These are phyloP conservation scores for Dipodascus albidus DNA, from an alignment of 805 yeast genomes.

Conservation along the genomic window DNA sequence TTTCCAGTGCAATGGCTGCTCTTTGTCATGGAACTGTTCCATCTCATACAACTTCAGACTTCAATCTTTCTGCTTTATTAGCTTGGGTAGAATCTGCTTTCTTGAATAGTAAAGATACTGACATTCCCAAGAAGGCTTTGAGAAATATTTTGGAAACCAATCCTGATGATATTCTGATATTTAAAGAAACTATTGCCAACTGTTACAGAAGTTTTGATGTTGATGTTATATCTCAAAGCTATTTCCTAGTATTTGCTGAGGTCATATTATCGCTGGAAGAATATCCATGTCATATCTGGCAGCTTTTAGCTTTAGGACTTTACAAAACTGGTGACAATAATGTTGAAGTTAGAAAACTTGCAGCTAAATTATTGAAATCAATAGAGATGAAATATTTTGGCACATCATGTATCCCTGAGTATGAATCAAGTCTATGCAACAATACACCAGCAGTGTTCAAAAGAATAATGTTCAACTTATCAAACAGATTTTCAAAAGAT, in stretches of 20 bases:
- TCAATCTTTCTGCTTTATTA: slow-evolving; percentile 57
- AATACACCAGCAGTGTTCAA: slow-evolving; percentile 76
- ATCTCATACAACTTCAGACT: slow-evolving; percentile 24
- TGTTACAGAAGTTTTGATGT: slow-evolving; percentile 43
- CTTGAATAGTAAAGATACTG: slow-evolving; percentile 40
- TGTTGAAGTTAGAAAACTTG: slow-evolving; percentile 54
- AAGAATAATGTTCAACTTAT: slow-evolving; percentile 69
- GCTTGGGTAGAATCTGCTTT: slow-evolving; percentile 68
- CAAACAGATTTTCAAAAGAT: slow-evolving; percentile 53
- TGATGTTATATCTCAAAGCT: slow-evolving; percentile 48
- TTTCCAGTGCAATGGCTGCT: slow-evolving; percentile 76
- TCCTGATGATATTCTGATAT: slow-evolving; percentile 38
- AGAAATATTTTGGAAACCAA: slow-evolving; percentile 55
- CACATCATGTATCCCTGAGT: slow-evolving; percentile 42
- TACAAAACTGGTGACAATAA: slow-evolving; percentile 71
- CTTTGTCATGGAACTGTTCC: slow-evolving; percentile 67
- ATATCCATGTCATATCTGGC: slow-evolving; percentile 44
- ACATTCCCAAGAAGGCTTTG: slow-evolving; percentile 61
- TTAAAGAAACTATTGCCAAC: slow-evolving; percentile 51
- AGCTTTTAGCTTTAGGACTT: slow-evolving; percentile 61
- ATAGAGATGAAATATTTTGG: slow-evolving; percentile 52
- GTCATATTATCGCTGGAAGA: slow-evolving; percentile 41
- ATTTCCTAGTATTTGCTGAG: slow-evolving; percentile 60
- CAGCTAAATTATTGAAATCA: slow-evolving; percentile 56
- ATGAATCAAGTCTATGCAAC: slow-evolving; percentile 61